Percentiles rank a stretch among this genome's conserved stretches.
Conservation (phyloP, 2,329 filamentous ascomycete genomes). For the Esteya vermicola region DNA sequence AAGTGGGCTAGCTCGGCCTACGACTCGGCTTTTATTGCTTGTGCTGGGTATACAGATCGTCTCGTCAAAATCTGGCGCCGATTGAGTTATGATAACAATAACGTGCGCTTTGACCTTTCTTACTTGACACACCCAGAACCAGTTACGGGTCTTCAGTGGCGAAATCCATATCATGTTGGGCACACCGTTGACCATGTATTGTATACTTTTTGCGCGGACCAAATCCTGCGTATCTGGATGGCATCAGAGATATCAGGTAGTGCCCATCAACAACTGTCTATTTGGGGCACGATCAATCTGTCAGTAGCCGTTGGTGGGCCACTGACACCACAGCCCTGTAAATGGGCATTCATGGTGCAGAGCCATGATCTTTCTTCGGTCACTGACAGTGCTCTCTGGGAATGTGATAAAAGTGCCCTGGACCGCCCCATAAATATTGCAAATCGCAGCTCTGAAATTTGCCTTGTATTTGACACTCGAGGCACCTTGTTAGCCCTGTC, state of each 20-base stretch:
- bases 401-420: constrained; percentile 48
- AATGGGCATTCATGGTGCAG: constrained; percentile 72
- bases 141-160: constrained; percentile 80
- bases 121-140: constrained; percentile 75
- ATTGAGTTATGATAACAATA: constrained; percentile 66
- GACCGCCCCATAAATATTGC: constrained; percentile 78
- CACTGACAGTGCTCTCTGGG: constrained; percentile 61
- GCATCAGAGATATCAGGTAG: constrained; percentile 53
- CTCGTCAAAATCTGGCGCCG: constrained; percentile 89
- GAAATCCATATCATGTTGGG: constrained; percentile 59
- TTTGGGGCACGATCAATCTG: constrained; percentile 74
- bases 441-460: constrained; percentile 75
- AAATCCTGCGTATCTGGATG: constrained; percentile 70
- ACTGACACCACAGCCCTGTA: background rate
- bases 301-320: constrained; percentile 30
- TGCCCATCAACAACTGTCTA: constrained; percentile 50
- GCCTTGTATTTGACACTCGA: constrained; percentile 67
- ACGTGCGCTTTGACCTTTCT: constrained; percentile 77
- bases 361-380: constrained; percentile 65
- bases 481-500: constrained; percentile 89
- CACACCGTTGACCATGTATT: constrained; percentile 75
- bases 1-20: constrained; percentile 70
- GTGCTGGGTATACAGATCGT: constrained; percentile 61
- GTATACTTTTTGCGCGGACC: constrained; percentile 78
- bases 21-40: constrained; percentile 77